Base-by-base conservation (phyloP, 2,329 filamentous ascomycete genomes). In the Penicillium sp. region DNA sequence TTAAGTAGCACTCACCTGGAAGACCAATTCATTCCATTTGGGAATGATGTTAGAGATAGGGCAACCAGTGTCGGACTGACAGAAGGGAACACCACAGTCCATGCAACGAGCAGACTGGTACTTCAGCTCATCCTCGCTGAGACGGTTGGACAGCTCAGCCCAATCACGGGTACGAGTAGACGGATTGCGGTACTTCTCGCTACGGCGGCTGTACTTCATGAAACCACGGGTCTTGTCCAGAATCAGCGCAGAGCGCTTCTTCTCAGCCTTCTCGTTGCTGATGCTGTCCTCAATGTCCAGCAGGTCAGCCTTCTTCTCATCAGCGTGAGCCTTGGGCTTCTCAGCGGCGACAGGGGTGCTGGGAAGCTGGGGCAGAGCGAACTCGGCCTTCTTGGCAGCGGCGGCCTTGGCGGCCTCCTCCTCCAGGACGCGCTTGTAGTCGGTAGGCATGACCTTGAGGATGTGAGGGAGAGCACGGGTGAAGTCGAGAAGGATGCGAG, bases 81-180 rank as follows among this genome's bases (percentile, higher is more conserved):
- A 98, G 86, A 98, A 98, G 1, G 94, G 94, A 64, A 98, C 93
- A 87, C 94, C 94, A 65, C 94, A 98, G 81, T 98, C 94, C 94
- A 98, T 98, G 84, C 94, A 98, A 68, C 94, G 91, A 64, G 94
- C 94, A 51, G 93, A 90, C 80, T 98, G 94, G 75, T 96, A 97
- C 83, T 97, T 97, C 67, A 97, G 88, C 81, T 97, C 93, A 70
- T 97, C 94, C 79, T 97, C 93, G 68, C 91, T 92, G 53, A 98
- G 86, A 61, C 94, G 91, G 72, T 88, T 88, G 62, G 90, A 95
- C 51, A 98, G 86, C 81, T 98, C 94, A 44, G 90, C 91, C 93
- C 93, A 98, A 75, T 98, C 94, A 76, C 93, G 92, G 65, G 89
- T 93, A 70, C 94, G 87, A 45, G 91, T 93, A 78, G 91, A 90